These are phyloP conservation scores for Thelephora ganbajun DNA, from an alignment of 768 basidiomycete genomes.

Conservation along the genomic window DNA sequence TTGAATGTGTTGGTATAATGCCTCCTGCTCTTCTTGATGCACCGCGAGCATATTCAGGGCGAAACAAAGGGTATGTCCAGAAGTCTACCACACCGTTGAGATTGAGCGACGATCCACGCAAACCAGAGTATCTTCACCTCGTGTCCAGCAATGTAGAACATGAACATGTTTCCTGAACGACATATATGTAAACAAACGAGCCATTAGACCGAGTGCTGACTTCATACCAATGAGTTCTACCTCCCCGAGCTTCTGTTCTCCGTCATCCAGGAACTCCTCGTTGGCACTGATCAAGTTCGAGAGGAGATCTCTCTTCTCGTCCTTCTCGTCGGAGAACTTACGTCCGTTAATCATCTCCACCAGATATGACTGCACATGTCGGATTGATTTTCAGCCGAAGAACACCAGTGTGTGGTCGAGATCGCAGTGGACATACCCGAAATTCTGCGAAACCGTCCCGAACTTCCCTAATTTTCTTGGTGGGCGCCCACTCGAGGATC, in stretches of 20 bases:
- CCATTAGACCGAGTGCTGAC: background rate
- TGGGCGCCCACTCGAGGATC: too few species aligned
- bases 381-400: background rate
- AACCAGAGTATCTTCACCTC: slow-evolving; percentile 24
- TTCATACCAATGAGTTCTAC: slow-evolving; percentile 23
- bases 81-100: slow-evolving; percentile 12
- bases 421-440: slow-evolving; percentile 8
- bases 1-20: slow-evolving; percentile 20
- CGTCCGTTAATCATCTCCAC: slow-evolving; percentile 39
- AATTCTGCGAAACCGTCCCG: slow-evolving; percentile 17
- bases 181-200: background rate
- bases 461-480: too few species aligned
- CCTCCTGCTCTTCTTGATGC: slow-evolving; percentile 28
- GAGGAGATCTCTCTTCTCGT: slow-evolving; percentile 36
- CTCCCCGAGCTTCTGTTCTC: slow-evolving; percentile 23
- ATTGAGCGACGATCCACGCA: background rate
- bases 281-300: slow-evolving; percentile 38
- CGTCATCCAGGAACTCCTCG: slow-evolving; percentile 19
- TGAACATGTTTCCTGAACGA: slow-evolving; percentile 21
- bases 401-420: background rate
- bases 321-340: slow-evolving; percentile 19
- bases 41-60: slow-evolving; percentile 23
- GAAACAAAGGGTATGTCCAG: slow-evolving; percentile 20
- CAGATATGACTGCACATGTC: slow-evolving; percentile 26
- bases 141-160: slow-evolving; percentile 41